A percentile compares a stretch with the other conserved stretches of the same genome.
phyloP scores from a whole-genome alignment of 495 filamentous ascomycete species.

The Podospora didyma region DNA sequence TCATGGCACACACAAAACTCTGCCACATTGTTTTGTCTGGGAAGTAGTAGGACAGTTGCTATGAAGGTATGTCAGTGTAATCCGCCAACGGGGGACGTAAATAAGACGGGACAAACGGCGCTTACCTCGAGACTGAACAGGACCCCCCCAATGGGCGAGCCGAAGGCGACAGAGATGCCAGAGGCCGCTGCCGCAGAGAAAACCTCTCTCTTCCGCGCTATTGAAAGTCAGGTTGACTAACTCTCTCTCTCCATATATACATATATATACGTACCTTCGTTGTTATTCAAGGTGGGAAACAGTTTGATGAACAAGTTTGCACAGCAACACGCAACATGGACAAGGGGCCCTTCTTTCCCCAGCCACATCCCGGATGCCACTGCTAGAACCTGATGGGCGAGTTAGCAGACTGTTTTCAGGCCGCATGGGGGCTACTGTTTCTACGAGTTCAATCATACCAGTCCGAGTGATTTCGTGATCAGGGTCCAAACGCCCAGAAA shows the following conservation, averaged over 20 bases:
- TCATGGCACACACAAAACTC: constrained; percentile 98
- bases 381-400: constrained; percentile 66
- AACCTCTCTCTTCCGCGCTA: constrained; percentile 90
- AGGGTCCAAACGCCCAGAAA: constrained; percentile 95
- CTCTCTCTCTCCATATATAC: background rate
- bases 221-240: constrained; percentile 12
- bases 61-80: background rate
- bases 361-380: constrained; percentile 96
- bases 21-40: constrained; percentile 99
- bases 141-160: constrained; percentile 90
- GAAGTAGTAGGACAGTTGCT: constrained; percentile 95
- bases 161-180: constrained; percentile 96
- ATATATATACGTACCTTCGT: constrained; percentile 63
- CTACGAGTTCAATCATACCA: constrained; percentile 57
- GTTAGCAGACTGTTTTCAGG: constrained; percentile 3
- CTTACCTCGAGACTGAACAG: constrained; percentile 84
- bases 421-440: background rate
- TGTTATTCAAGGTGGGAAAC: constrained; percentile 75
- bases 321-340: constrained; percentile 97
- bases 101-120: background rate
- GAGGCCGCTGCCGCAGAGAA: constrained; percentile 92
- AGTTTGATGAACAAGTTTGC: constrained; percentile 93
- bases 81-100: background rate
- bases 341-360: constrained; percentile 96
- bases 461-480: constrained; percentile 82